Percentiles rank a stretch among this genome's conserved stretches.
Conservation (phyloP, 768 basidiomycete species). For the Agrocybe pediades region DNA sequence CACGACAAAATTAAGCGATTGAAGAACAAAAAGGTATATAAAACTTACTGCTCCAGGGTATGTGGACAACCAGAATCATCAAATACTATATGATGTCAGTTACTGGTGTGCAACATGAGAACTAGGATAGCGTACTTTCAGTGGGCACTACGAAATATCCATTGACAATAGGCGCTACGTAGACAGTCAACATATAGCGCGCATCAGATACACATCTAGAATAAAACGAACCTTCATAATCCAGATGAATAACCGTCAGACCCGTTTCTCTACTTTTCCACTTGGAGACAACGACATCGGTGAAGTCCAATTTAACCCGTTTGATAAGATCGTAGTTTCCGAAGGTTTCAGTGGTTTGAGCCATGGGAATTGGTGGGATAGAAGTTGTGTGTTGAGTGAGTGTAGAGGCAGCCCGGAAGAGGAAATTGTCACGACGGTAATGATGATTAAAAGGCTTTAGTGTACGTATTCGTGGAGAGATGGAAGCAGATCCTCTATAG, state of each 20-base stretch:
- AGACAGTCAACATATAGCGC: conserved; percentile 2
- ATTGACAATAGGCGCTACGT: conserved; percentile 80
- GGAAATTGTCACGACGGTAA: conserved; percentile 24
- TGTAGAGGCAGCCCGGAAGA: conserved; percentile 24
- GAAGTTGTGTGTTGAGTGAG: conserved; percentile 16
- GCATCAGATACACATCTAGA: neutral
- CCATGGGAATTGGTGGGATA: conserved; percentile 25
- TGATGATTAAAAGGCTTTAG: conserved; percentile 11
- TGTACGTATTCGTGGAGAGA: conserved; percentile 15
- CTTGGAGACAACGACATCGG: conserved; percentile 81
- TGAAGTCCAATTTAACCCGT: conserved; percentile 73
- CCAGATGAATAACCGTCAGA: conserved; percentile 87
- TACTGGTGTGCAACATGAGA: neutral
- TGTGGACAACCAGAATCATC: conserved; percentile 95
- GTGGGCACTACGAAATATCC: conserved; percentile 90
- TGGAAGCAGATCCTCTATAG: conserved; percentile 14
- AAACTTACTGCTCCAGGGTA: conserved; percentile 88
- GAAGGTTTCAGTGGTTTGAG: conserved; percentile 38
- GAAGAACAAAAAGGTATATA: neutral
- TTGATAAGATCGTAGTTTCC: conserved; percentile 88
- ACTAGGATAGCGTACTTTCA: conserved; percentile 61
- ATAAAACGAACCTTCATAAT: conserved; percentile 74
- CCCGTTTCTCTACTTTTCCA: conserved; percentile 89
- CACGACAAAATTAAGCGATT: conserved; percentile 6
- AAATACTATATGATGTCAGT: conserved; percentile 60